phyloP scores from a whole-genome alignment of 2,329 filamentous ascomycete genomes.

The Colletotrichum sp. region DNA sequence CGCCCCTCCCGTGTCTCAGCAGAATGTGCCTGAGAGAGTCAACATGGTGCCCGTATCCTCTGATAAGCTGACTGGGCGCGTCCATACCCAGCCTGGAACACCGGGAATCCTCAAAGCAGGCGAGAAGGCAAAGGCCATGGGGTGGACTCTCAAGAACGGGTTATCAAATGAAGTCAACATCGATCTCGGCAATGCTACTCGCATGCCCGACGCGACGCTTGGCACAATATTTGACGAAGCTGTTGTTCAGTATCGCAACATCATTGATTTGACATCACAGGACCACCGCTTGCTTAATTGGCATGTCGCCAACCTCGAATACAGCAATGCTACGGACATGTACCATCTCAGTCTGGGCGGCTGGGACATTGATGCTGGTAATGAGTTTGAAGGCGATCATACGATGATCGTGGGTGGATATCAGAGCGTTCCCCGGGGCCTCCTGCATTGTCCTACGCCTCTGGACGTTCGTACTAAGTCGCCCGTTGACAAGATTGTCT shows the following conservation, averaged over 20 bases:
- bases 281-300: constrained; percentile 94
- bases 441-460: constrained; percentile 77
- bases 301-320: constrained; percentile 98
- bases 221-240: constrained; percentile 92
- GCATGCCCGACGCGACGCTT: constrained; percentile 72
- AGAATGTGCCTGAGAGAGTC: constrained; percentile 56
- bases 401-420: constrained; percentile 94
- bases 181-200: constrained; percentile 71
- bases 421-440: constrained; percentile 86
- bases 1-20: constrained; percentile 58
- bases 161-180: constrained; percentile 70
- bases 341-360: constrained; percentile 85
- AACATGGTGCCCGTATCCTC: constrained; percentile 68
- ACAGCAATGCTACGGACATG: constrained; percentile 92
- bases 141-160: constrained; percentile 76
- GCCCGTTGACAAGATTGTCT: constrained; percentile 73
- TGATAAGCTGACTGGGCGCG: constrained; percentile 73
- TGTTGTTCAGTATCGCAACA: constrained; percentile 83
- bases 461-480: constrained; percentile 79
- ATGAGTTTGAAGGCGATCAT: constrained; percentile 95
- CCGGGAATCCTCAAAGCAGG: constrained; percentile 75
- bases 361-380: constrained; percentile 97
- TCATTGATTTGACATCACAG: constrained; percentile 83
- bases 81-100: constrained; percentile 73
- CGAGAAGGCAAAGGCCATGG: constrained; percentile 78